These are phyloP conservation scores for Rhodomyrtus psidioides DNA, from an alignment of 441 rosid species.

Conservation along the genomic window DNA sequence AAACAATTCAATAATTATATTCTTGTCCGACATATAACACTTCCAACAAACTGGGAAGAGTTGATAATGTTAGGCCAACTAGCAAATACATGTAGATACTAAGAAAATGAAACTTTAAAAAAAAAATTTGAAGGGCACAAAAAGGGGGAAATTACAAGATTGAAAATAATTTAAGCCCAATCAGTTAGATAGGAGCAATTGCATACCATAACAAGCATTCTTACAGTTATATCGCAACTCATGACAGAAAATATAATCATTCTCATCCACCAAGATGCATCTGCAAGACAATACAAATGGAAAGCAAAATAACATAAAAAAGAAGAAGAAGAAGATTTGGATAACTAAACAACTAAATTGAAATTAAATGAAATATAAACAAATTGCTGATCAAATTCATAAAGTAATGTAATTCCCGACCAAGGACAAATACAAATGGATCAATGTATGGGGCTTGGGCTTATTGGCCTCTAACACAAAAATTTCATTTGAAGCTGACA, in stretches of 20 bases:
- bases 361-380: background rate
- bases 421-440: too few relatives aligned
- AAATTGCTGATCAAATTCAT: too few relatives aligned
- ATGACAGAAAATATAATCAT: slow-evolving; percentile 63
- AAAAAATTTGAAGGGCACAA: background rate
- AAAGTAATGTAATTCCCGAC: too few relatives aligned
- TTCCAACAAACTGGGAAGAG: background rate
- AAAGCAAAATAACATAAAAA: background rate
- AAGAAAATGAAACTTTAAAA: background rate
- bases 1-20: background rate
- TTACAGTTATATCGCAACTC: slow-evolving; percentile 79
- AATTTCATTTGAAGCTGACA: too few relatives aligned
- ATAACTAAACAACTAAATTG: background rate
- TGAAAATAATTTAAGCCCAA: background rate
- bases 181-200: too few relatives aligned
- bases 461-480: too few relatives aligned
- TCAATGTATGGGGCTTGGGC: too few relatives aligned
- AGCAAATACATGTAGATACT: background rate
- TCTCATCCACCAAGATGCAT: slow-evolving; percentile 93
- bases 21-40: background rate
- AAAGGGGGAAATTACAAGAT: background rate
- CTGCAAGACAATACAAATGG: slow-evolving; percentile 23
- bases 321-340: background rate
- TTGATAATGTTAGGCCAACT: background rate
- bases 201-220: slow-evolving; percentile 3